Evolutionary conservation across 2,329 filamentous ascomycete genomes (phyloP), one percentile per base, ranked within the genome.

Genomic region (Cladosporium sphaerospermum): DNA sequence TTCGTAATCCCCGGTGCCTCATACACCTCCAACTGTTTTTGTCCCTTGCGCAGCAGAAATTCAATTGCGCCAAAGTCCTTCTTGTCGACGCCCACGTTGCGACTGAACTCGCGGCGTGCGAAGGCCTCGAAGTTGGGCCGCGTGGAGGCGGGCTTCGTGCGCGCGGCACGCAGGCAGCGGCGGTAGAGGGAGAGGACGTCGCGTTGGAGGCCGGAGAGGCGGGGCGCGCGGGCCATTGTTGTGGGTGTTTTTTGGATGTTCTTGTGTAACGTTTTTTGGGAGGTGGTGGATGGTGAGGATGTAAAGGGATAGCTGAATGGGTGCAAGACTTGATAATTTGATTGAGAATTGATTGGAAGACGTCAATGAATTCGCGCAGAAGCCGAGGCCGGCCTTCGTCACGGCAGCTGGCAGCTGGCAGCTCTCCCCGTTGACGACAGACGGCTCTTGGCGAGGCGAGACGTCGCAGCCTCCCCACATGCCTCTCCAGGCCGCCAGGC

Each of bases 141-240:
- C 8, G 54, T 59, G 2, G 54, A 51, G 62, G 73, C 67, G 46
- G 91, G 89, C 70, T 99, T 97, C 64, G 84, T 85, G 56, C 85
- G 82, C 55, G 86, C 84, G 64, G 88, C 88, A 55, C 91, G 82
- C 23, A 99, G 75, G 64, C 92, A 97, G 66, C 83, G 81, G 54
- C 92, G 84, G 69, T 97, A 99, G 11, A 99, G 80, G 33, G 83
- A 78, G 48, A 97, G 71, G 3, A 96, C 92, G 64, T 96, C 89
- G 63, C 82, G 85, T 68, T 97, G 92, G n/a, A 97, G 76, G 34
- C 93, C 93, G 7, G 91, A 95, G 23, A 91, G 75, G 62, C 83
- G 79, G 18, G 65, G 59, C 66, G 69, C 69, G 36, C 18, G 19
- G 36, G 41, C 52, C 47, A 50, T 41, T 23, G 37, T n/a, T 13